Conservation (phyloP, 2,329 filamentous ascomycete genomes). For the Botrytis squamosa region DNA sequence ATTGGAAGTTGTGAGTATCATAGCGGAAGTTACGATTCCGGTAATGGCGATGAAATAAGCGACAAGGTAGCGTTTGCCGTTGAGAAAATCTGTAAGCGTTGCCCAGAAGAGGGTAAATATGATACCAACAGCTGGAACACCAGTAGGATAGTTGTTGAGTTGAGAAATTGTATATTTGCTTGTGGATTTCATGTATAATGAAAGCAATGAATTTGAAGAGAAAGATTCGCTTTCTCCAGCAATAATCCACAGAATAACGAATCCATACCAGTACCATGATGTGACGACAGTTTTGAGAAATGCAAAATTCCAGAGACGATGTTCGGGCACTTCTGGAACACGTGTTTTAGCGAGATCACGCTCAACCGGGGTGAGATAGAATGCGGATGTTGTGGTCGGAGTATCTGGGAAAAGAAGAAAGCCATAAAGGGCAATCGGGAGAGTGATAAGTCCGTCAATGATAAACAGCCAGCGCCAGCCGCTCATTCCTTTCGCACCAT, state of each 20-base stretch:
- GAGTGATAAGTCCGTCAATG: constrained; percentile 55
- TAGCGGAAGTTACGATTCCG: constrained; percentile 58
- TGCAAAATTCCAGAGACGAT: constrained; percentile 44
- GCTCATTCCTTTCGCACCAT: constrained; percentile 46
- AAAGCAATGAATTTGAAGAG: constrained; percentile 59
- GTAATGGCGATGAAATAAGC: constrained; percentile 67
- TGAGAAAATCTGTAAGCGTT: constrained; percentile 62
- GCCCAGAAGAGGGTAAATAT: constrained; percentile 65
- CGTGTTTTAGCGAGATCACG: constrained; percentile 45
- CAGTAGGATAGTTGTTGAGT: constrained; percentile 54
- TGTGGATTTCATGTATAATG: constrained; percentile 49
- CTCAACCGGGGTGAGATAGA: constrained; percentile 44
- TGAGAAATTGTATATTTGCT: constrained; percentile 48
- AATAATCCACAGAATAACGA: constrained; percentile 66
- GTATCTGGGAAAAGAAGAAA: constrained; percentile 49
- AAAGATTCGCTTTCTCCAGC: constrained; percentile 72
- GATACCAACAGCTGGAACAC: constrained; percentile 51
- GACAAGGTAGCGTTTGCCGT: constrained; percentile 63
- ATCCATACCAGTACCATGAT: constrained; percentile 66
- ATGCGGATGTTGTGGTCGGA: constrained; percentile 44
- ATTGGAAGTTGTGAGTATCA: constrained; percentile 52
- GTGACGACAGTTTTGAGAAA: constrained; percentile 57
- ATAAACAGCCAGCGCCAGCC: constrained; percentile 55
- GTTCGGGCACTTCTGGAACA: constrained; percentile 45
- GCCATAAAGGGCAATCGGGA: constrained; percentile 56